These are phyloP conservation scores for Dryadomyces quercus-mongolicae DNA, from an alignment of 2,329 filamentous ascomycete genomes.

Conservation along the genomic window DNA sequence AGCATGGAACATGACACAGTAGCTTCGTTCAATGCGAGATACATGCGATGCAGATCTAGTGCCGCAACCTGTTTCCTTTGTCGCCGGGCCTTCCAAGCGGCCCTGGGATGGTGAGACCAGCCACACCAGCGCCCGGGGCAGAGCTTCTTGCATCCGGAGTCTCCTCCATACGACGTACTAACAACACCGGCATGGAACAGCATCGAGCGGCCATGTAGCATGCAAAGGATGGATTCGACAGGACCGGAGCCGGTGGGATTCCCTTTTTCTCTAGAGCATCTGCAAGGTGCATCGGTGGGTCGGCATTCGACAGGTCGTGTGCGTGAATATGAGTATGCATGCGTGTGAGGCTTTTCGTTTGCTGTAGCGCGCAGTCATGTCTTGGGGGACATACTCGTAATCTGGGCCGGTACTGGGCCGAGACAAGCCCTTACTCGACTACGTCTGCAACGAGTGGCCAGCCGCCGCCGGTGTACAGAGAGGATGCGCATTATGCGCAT, in stretches of 20 bases:
- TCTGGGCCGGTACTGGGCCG: not conserved
- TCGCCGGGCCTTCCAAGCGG: not conserved
- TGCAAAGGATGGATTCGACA: too few species aligned
- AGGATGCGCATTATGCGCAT: too few species aligned
- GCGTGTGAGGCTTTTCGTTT: not conserved
- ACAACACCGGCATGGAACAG: not conserved
- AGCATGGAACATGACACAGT: not conserved
- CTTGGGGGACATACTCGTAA: too few species aligned
- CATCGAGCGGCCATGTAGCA: too few species aligned
- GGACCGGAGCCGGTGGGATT: too few species aligned
- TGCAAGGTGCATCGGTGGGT: not conserved
- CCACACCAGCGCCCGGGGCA: not conserved
- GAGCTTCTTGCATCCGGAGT: not conserved
- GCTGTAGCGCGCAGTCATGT: not conserved
- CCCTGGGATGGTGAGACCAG: not conserved
- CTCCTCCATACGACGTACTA: not conserved
- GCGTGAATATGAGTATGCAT: too few species aligned
- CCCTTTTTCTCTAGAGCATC: not conserved
- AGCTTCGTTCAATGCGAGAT: constrained; percentile 1
- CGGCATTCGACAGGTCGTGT: not conserved
- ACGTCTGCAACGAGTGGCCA: too few species aligned
- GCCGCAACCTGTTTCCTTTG: not conserved
- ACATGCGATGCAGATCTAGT: constrained; percentile 1
- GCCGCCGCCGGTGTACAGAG: too few species aligned
- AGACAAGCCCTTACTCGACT: not conserved